Base-by-base conservation (phyloP, 352 stramenopile genomes). In the Phytophthora fragariae region DNA sequence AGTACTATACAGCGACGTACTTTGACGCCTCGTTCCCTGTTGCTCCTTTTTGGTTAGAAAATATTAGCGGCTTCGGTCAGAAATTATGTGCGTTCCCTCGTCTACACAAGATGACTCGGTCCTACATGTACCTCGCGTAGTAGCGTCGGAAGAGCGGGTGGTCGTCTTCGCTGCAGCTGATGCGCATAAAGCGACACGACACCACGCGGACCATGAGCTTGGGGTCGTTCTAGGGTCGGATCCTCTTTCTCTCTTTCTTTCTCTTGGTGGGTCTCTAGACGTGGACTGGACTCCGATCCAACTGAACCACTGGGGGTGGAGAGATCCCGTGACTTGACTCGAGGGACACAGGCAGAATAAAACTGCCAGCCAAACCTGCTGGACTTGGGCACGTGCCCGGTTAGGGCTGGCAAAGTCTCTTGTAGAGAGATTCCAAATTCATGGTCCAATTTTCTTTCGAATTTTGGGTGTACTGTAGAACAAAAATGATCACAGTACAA, bases 141-240 rank as follows among this genome's bases (percentile, higher is more conserved):
- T 65, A 63, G 39, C 55, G 55, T 39, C 65, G 73, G 65, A 82
- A 82, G 19, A 82, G 66, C 7, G 68, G 68, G 41, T 82, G 75
- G 68, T 74, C 65, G 27, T 60, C 46, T 47, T 65, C 64, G 56
- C 46, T 56, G 68, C 75, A 82, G 58, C 65, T 73, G 27, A 76
- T 70, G 21, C 75, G 75, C 54, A 75, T 37, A 57, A 82, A 82
- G 21, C 52, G 61, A 19, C 57, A 70, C 31, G 65, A 63, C 9
- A 56, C 31, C 27, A 73, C 64, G 11, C 55, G 63, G 3, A 64
- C 63, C 58, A 65, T 65, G 49, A 15, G 17, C 44, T 46, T 46
- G 39, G 14, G 11, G 7, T 46, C 8, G 39, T 46, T 46, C 39
- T n/a, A 11, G 39, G 39, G 15, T 15, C 17, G 39, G 39, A n/a